Percentiles rank a stretch among this genome's conserved stretches.
Evolutionary conservation across 805 yeast genomes (phyloP).

Genomic region (Ogataea pini): DNA sequence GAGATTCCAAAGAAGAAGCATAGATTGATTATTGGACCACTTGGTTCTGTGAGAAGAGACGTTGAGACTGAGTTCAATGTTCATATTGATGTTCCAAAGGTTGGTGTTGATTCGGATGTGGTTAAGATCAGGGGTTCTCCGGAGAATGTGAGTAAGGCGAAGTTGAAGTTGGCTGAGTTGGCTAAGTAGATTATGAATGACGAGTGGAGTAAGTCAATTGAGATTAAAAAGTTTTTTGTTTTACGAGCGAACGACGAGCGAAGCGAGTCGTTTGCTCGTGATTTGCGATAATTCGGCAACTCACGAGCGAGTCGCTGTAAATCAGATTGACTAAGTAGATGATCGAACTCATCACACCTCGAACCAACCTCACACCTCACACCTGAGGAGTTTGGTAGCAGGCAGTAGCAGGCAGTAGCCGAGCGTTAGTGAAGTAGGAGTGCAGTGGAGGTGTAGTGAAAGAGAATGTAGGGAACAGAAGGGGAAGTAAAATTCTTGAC

Average conservation of each 20-base stretch:
- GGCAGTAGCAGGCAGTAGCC: too few relatives aligned
- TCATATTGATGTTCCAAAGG: slow-evolving; percentile 64
- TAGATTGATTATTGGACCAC: slow-evolving; percentile 76
- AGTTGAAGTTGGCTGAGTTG: slow-evolving; percentile 57
- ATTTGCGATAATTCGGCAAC: too few relatives aligned
- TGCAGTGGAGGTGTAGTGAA: too few relatives aligned
- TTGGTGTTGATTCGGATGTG: slow-evolving; percentile 48
- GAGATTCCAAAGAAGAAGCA: slow-evolving; percentile 74
- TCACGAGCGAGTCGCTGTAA: neutral
- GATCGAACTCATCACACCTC: too few relatives aligned
- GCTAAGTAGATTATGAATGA: slow-evolving; percentile 42
- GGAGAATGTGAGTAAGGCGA: slow-evolving; percentile 63
- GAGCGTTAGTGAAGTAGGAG: too few relatives aligned
- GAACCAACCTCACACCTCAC: neutral
- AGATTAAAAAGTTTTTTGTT: too few relatives aligned
- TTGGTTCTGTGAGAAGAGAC: slow-evolving; percentile 71
- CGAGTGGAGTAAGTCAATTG: neutral
- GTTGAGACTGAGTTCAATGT: slow-evolving; percentile 72
- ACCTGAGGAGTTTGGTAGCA: neutral
- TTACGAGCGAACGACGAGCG: too few relatives aligned
- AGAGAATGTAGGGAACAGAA: too few relatives aligned
- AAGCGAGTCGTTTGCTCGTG: too few relatives aligned
- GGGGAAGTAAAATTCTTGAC: too few relatives aligned
- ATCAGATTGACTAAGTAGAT: too few relatives aligned
- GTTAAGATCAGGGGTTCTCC: slow-evolving; percentile 67